Evolutionary conservation across 306 rosid species (phyloP), one percentile per base, ranked within the genome.

Genomic region (Cucumis melo): DNA sequence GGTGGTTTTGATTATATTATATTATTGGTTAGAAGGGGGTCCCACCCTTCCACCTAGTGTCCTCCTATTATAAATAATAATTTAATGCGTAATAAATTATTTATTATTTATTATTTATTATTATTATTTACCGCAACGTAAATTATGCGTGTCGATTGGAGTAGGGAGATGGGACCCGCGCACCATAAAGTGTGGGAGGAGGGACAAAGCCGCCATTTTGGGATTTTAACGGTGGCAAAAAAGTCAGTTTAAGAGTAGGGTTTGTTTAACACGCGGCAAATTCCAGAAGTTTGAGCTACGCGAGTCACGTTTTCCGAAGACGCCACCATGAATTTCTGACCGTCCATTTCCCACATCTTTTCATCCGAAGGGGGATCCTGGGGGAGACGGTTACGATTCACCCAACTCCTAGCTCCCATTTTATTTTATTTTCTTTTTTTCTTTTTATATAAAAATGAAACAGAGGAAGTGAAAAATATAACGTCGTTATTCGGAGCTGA

Each of bases 321-420:
- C 10, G n/a, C 39, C 39, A 23, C 9, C 11, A 10, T 19, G 11
- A 1, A 39, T 50, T 72, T 24, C 8, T 15, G 41, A 7, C 76
- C 76, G 76, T 72, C 13, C 24, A 72, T 72, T 72, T 71, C 59
- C 5, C 76, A 24, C 76, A 15, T 71, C 54, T 24, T 71, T 66
- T 41, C 3, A 66, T 64, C 15, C 13, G 12, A 41, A 11, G 8
- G 38, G 34, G 38, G 34, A 9, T 36, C 50, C 7, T 64, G 72
- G 71, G 23, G 10, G 24, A 46, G 23, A 16, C 23, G 76, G 76
- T 72, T 72, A 50, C 23, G 76, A 72, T 72, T 46, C 59, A 72
- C 24, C 60, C 76, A 48, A 3, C 4, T 48, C 10, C 15, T 24
- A 27, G 15, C 0, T 46, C 8, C 23, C 41, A 46, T 72, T 51